phyloP scores from a whole-genome alignment of 2,329 filamentous ascomycete genomes.

The Gyromitra esculenta region DNA sequence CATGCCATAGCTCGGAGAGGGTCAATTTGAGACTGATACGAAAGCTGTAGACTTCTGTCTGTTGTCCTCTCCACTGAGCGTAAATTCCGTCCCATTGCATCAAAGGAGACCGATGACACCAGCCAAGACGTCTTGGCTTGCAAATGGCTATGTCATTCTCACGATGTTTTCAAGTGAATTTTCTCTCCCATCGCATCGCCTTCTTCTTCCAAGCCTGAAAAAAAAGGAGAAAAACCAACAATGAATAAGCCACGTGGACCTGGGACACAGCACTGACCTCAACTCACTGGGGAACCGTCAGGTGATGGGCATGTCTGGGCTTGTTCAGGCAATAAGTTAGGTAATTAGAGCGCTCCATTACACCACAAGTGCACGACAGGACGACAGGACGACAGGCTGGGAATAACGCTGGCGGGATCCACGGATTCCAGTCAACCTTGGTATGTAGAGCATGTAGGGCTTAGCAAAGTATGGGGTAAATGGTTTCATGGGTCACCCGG shows the following conservation, averaged over 20 bases:
- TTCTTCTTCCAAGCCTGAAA: slow-evolving; percentile 23
- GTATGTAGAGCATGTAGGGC: slow-evolving; percentile 25
- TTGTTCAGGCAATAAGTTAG: slow-evolving; percentile 37
- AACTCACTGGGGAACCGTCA: slow-evolving; percentile 17
- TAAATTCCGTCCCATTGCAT: slow-evolving; percentile 4
- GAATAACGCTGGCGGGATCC: slow-evolving; percentile 21
- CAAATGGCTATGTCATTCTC: slow-evolving; percentile 47
- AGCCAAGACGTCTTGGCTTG: slow-evolving; percentile 29
- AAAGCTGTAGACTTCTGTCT: not conserved
- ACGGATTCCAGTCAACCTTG: slow-evolving; percentile 37
- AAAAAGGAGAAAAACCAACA: not conserved
- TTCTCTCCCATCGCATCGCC: not conserved
- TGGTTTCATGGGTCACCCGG: slow-evolving; percentile 33
- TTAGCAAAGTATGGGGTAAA: slow-evolving; percentile 46
- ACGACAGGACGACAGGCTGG: not conserved
- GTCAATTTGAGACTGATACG: not conserved
- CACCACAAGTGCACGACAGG: slow-evolving; percentile 16
- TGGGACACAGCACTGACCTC: slow-evolving; percentile 24
- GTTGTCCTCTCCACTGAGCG: not conserved
- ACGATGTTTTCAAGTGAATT: slow-evolving; percentile 28
- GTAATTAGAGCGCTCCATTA: slow-evolving; percentile 39
- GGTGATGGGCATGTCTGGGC: slow-evolving; percentile 33
- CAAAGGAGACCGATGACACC: not conserved
- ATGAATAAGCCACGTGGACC: slow-evolving; percentile 37
- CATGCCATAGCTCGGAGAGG: not conserved